Conservation (phyloP, 164 flowering plant genomes). For the Magnolia changhungtana region DNA sequence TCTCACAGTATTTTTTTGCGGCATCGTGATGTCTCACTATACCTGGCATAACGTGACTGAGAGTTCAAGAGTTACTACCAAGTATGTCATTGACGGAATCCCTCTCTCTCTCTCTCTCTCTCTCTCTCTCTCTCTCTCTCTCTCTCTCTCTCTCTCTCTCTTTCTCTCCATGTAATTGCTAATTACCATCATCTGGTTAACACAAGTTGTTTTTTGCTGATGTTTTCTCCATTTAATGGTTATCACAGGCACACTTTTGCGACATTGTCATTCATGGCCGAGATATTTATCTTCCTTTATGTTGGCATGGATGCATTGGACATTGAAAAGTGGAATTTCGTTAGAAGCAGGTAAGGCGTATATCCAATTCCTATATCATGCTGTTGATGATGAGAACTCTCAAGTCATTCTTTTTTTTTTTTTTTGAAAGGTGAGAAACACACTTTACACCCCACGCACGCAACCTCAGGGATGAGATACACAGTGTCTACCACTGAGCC, state of each 20-base stretch:
- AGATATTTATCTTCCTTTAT: slow-evolving; percentile 85
- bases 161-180: slow-evolving; percentile 47
- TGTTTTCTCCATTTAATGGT: slow-evolving; percentile 2
- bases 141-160: not conserved
- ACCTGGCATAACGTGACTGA: slow-evolving; percentile 96
- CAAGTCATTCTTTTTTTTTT: too few species aligned
- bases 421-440: too few species aligned
- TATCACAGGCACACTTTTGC: slow-evolving; percentile 82
- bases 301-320: slow-evolving; percentile 99
- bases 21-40: slow-evolving; percentile 93
- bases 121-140: not conserved
- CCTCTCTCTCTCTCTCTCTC: slow-evolving; percentile 1
- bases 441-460: too few species aligned
- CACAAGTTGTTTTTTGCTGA: not conserved
- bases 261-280: slow-evolving; percentile 78
- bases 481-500: too few species aligned
- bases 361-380: not conserved
- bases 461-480: too few species aligned
- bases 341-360: slow-evolving; percentile 30
- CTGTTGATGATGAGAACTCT: not conserved
- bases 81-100: slow-evolving; percentile 20
- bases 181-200: slow-evolving; percentile 1
- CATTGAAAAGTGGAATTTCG: slow-evolving; percentile 59
- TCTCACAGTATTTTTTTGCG: slow-evolving; percentile 93
- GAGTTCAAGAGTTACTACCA: slow-evolving; percentile 81